These are phyloP conservation scores for Boehmeria nivea DNA, from an alignment of 306 rosid species.

Conservation along the genomic window DNA sequence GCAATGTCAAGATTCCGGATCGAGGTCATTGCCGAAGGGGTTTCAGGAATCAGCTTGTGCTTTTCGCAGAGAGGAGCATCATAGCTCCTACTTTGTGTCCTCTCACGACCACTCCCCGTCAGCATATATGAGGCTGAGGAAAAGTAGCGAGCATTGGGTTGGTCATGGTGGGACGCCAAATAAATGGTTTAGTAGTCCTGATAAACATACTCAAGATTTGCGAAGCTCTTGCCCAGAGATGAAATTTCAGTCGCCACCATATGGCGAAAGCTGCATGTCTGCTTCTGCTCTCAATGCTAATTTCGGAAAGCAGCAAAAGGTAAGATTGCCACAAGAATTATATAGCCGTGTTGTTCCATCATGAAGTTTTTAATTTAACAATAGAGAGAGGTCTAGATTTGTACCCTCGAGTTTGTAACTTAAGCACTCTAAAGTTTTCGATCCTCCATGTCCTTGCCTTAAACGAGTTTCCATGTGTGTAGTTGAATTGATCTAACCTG, in stretches of 20 bases:
- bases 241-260: conserved; percentile 20
- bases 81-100: conserved; percentile 27
- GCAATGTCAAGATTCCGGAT: conserved; percentile 24
- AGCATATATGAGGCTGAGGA: conserved; percentile 29
- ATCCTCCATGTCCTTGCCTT: too few species aligned
- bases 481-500: too few species aligned
- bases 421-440: too few species aligned
- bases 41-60: conserved; percentile 19
- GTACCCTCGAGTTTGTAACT: too few species aligned
- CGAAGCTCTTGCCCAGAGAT: conserved; percentile 32
- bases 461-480: too few species aligned
- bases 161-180: conserved; percentile 22
- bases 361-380: too few species aligned
- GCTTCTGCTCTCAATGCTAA: too few species aligned
- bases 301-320: conserved; percentile 28
- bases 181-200: conserved; percentile 19
- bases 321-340: neutral
- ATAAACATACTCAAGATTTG: conserved; percentile 23
- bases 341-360: too few species aligned
- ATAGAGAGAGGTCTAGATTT: too few species aligned
- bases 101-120: conserved; percentile 35
- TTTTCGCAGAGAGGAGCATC: conserved; percentile 42
- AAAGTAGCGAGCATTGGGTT: conserved; percentile 32
- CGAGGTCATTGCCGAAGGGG: conserved; percentile 16
- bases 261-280: conserved; percentile 23